Percentiles rank a stretch among this genome's conserved stretches.
These are phyloP conservation scores for Talaromyces sp. DNA, from an alignment of 2,329 filamentous ascomycete genomes.

Conservation along the genomic window DNA sequence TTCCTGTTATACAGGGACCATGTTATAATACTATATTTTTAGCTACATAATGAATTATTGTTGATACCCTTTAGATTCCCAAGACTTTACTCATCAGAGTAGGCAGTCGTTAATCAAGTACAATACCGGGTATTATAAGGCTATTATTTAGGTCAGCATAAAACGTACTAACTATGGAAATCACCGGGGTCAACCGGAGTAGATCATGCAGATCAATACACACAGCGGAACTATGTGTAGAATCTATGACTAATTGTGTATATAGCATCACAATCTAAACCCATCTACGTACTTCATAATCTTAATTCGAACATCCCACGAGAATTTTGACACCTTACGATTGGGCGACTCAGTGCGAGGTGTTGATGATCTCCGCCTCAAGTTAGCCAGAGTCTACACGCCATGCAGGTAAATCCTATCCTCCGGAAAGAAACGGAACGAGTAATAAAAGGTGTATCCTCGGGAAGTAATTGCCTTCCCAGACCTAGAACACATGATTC, in stretches of 20 bases:
- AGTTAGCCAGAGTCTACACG: not conserved
- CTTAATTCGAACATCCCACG: not conserved
- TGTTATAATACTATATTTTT: too few relatives aligned
- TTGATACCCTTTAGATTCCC: too few relatives aligned
- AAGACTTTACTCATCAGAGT: too few relatives aligned
- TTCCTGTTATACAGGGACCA: too few relatives aligned
- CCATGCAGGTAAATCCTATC: not conserved
- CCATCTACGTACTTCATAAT: not conserved
- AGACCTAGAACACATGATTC: not conserved
- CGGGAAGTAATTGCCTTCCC: not conserved
- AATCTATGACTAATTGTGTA: not conserved
- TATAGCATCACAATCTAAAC: not conserved
- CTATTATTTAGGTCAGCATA: too few relatives aligned
- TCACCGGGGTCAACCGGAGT: too few relatives aligned
- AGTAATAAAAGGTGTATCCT: not conserved
- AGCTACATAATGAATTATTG: too few relatives aligned
- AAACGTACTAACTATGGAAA: too few relatives aligned
- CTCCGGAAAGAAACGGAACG: not conserved
- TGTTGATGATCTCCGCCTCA: not conserved
- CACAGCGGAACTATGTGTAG: not conserved
- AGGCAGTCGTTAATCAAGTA: too few relatives aligned
- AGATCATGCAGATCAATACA: not conserved
- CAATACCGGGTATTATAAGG: too few relatives aligned
- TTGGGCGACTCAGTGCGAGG: not conserved
- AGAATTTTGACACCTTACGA: not conserved